Percentiles rank a stretch among this genome's conserved stretches.
Evolutionary conservation across 1,284 basidiomycete species (phyloP).

Genomic region (Ustilago loliicola): DNA sequence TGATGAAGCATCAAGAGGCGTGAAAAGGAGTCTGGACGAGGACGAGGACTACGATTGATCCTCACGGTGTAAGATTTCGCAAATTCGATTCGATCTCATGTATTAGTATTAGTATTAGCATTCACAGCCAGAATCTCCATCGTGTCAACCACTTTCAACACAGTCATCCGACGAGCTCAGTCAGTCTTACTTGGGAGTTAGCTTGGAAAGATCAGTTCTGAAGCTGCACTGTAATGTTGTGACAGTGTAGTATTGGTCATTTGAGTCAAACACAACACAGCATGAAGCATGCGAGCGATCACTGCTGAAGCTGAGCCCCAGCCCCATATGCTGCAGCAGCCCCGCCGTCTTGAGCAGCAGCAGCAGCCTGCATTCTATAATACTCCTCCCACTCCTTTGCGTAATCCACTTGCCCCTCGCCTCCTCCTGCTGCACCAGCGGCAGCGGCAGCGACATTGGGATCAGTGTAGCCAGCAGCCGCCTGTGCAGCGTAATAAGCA

Average conservation of each 20-base stretch:
- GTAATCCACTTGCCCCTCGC: conserved; percentile 53
- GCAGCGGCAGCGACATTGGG: conserved; percentile 26
- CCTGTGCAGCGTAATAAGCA: conserved; percentile 65
- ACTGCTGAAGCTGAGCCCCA: conserved; percentile 9
- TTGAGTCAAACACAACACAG: neutral
- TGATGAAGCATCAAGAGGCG: conserved; percentile 36
- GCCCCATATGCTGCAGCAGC: conserved; percentile 24
- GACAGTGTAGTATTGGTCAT: neutral
- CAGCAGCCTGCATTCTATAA: conserved; percentile 58
- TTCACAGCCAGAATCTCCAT: neutral
- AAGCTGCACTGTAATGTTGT: neutral
- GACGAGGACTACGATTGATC: conserved; percentile 69
- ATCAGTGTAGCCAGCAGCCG: conserved; percentile 29
- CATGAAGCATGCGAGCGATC: neutral
- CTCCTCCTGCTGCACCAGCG: conserved; percentile 31
- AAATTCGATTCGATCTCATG: neutral
- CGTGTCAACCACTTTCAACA: neutral
- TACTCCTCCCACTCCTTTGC: conserved; percentile 69
- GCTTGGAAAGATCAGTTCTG: no score
- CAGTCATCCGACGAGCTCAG: no score
- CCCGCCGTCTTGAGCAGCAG: conserved; percentile 41
- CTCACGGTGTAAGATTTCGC: neutral
- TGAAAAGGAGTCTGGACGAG: conserved; percentile 66
- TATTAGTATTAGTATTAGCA: neutral
- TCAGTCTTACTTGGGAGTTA: no score